phyloP scores from a whole-genome alignment of 345 rosid species.

The Cardiospermum halicacabum region DNA sequence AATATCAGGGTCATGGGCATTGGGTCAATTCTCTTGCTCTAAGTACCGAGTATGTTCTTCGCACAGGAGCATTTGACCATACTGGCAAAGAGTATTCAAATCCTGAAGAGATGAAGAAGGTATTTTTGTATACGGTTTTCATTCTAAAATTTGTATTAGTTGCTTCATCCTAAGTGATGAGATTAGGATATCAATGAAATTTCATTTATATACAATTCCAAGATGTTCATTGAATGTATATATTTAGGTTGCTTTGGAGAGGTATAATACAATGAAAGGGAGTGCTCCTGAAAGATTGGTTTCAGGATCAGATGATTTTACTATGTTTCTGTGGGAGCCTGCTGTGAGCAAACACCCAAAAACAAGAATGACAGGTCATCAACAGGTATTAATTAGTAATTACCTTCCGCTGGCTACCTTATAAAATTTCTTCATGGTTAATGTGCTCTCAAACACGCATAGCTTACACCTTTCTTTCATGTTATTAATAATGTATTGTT shows the following conservation, averaged over 20 bases:
- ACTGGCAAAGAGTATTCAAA: conserved; percentile 70
- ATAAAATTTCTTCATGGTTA: not conserved
- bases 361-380: conserved; percentile 86
- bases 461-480: not conserved
- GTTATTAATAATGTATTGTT: not conserved
- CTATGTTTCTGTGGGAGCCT: conserved; percentile 98
- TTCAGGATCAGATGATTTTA: conserved; percentile 93
- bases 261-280: conserved; percentile 80
- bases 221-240: conserved; percentile 7
- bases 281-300: conserved; percentile 84
- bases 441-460: not conserved
- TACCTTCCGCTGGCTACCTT: not conserved
- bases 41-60: conserved; percentile 92
- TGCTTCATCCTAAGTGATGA: not conserved
- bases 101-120: conserved; percentile 84
- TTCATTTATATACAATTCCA: not conserved
- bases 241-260: conserved; percentile 66
- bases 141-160: not conserved
- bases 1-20: conserved; percentile 87
- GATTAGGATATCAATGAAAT: not conserved
- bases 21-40: conserved; percentile 97
- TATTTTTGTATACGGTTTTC: not conserved
- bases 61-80: conserved; percentile 96
- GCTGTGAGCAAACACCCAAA: conserved; percentile 70
- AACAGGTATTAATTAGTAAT: conserved; percentile 68